Evolutionary conservation across 805 yeast genomes (phyloP).

Genomic region (Isabelozyma heimii): DNA sequence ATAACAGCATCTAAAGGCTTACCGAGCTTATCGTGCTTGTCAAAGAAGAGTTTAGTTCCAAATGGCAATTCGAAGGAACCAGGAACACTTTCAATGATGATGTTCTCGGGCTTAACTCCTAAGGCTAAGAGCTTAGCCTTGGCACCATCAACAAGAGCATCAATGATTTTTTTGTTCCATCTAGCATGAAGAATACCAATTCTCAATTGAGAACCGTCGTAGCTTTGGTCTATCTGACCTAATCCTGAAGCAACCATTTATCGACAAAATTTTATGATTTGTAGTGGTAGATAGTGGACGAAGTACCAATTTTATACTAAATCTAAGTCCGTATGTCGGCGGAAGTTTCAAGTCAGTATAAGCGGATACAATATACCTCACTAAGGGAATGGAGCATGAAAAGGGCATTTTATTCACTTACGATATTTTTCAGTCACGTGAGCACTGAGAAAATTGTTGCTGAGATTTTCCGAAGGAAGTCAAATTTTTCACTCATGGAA

Average conservation of each 20-base stretch:
- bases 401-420: slow-evolving; percentile 1
- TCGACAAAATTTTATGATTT: not conserved
- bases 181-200: slow-evolving; percentile 93
- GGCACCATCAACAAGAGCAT: slow-evolving; percentile 79
- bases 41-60: slow-evolving; percentile 59
- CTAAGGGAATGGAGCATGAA: not conserved
- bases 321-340: not conserved
- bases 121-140: slow-evolving; percentile 52
- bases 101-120: slow-evolving; percentile 76
- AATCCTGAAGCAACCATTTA: slow-evolving; percentile 79
- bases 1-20: slow-evolving; percentile 77
- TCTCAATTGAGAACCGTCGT: slow-evolving; percentile 66
- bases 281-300: not conserved
- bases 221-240: slow-evolving; percentile 66
- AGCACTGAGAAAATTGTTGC: not conserved
- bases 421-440: not conserved
- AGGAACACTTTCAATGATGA: slow-evolving; percentile 82
- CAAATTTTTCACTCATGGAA: not conserved
- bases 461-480: not conserved
- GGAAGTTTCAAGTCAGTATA: not conserved
- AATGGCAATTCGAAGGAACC: slow-evolving; percentile 94
- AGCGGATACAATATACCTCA: not conserved
- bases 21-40: slow-evolving; percentile 40
- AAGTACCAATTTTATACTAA: not conserved
- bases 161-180: slow-evolving; percentile 83